Evolutionary conservation across 2,329 filamentous ascomycete species (phyloP), one percentile per base, ranked within the genome.

Genomic region (Drechslerella stenobrocha): DNA sequence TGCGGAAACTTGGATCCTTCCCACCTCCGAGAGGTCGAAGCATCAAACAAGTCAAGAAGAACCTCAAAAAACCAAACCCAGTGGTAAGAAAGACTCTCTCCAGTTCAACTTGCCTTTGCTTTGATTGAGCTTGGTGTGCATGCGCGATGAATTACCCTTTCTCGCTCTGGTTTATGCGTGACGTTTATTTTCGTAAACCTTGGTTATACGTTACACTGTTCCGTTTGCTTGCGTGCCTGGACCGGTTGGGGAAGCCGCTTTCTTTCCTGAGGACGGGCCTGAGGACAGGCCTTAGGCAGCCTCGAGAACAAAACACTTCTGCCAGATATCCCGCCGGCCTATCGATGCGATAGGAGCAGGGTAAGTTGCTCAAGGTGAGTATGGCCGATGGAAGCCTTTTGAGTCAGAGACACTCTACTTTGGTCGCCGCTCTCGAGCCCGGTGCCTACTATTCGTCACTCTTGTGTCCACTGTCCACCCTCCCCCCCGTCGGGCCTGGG

Each of bases 381-480:
- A 66, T 52, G 42, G 15, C 26, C 53, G 53, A 58, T 32, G 32
- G 34, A 58, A 44, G 32, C 32, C 53, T 58, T n/a, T 66, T 66
- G 61, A 66, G 61, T 66, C 61, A 66, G 61, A 66, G 61, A 37
- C 32, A 37, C 34, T 15, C 18, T 20, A 18, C 24, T 58, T 32
- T 48, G 5, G 52, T 40, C 37, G 48, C 32, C 61, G 57, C 53
- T 47, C 61, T 50, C 40, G 32, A 58, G 48, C 57, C 37, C 48
- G 61, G 53, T 66, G 53, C 50, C 40, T 57, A 57, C 61, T 55
- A 66, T 66, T 45, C 53, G 61, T 66, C 61, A 66, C 61, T 59
- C 40, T 52, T 48, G 2, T 59, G 42, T 59, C 48, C 61, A 57
- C 56, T 66, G 24, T 52, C 52, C 48, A 50, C 52, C 52, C 52